Evolutionary conservation across 257 asterid genomes (phyloP).

Genomic region (Forsythia viridissima): DNA sequence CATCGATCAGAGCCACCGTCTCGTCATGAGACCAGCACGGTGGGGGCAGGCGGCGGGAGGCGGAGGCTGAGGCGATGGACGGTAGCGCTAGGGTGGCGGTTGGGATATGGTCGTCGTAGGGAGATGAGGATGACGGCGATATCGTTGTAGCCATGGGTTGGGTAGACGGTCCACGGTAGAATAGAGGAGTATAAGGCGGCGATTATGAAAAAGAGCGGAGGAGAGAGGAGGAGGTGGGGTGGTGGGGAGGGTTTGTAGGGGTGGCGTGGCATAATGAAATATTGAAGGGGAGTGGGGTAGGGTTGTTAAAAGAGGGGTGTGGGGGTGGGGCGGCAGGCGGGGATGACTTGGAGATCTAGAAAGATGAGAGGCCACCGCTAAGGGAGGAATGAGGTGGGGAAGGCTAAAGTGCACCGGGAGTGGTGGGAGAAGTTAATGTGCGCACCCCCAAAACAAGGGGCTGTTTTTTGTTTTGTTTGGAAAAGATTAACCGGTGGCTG

Average conservation of each 20-base stretch:
- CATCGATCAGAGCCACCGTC: slow-evolving; percentile 75
- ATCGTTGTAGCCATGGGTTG: slow-evolving; percentile 37
- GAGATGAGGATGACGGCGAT: slow-evolving; percentile 29
- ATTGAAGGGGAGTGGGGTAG: slow-evolving; percentile 40
- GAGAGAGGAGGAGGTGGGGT: slow-evolving; percentile 27
- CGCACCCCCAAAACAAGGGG: not conserved
- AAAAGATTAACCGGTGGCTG: no score
- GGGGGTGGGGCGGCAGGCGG: slow-evolving; percentile 53
- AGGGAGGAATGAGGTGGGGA: slow-evolving; percentile 44
- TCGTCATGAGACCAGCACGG: slow-evolving; percentile 99
- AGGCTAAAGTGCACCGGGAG: slow-evolving; percentile 74
- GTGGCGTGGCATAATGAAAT: slow-evolving; percentile 47
- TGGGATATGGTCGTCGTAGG: slow-evolving; percentile 45
- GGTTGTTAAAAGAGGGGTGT: slow-evolving; percentile 52
- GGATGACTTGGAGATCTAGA: slow-evolving; percentile 17
- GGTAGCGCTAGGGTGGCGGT: slow-evolving; percentile 47
- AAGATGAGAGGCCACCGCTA: slow-evolving; percentile 67
- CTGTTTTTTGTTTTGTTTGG: not conserved
- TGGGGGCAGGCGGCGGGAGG: slow-evolving; percentile 87
- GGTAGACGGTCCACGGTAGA: not conserved
- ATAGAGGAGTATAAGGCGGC: not conserved
- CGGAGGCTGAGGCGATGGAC: slow-evolving; percentile 39
- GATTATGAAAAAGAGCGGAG: not conserved
- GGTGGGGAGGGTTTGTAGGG: slow-evolving; percentile 34
- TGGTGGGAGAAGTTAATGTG: slow-evolving; percentile 19